A percentile compares a stretch with the other conserved stretches of the same genome.
These are phyloP conservation scores for Tricholoma flavovirens DNA, from an alignment of 768 basidiomycete species.

Conservation along the genomic window DNA sequence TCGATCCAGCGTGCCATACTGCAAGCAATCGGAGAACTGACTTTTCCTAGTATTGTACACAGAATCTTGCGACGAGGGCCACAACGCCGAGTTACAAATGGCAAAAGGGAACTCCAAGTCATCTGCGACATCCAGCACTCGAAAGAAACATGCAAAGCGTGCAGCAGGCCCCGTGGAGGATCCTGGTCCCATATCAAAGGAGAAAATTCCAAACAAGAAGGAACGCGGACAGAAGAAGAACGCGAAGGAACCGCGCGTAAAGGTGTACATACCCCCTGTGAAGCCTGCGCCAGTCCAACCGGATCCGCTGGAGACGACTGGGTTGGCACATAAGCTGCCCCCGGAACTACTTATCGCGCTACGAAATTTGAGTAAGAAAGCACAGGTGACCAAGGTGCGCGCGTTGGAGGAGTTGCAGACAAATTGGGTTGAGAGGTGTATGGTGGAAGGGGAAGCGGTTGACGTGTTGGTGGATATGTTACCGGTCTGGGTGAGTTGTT, in stretches of 20 bases:
- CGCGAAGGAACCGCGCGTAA: constrained; percentile 68
- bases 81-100: constrained; percentile 18
- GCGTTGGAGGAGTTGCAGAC: constrained; percentile 80
- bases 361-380: constrained; percentile 83
- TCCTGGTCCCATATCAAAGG: constrained; percentile 24
- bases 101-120: constrained; percentile 52
- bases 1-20: too few species aligned
- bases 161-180: constrained; percentile 37
- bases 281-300: constrained; percentile 69
- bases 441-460: constrained; percentile 33
- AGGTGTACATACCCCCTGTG: constrained; percentile 81
- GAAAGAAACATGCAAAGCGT: constrained; percentile 91
- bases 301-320: constrained; percentile 84
- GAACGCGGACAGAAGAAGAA: constrained; percentile 47
- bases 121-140: constrained; percentile 78
- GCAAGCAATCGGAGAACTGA: too few species aligned
- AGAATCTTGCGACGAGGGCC: too few species aligned
- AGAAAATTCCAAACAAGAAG: constrained; percentile 51
- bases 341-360: constrained; percentile 81
- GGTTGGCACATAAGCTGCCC: constrained; percentile 67
- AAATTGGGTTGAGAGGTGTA: constrained; percentile 57
- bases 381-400: constrained; percentile 73
- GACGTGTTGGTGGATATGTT: constrained; percentile 53
- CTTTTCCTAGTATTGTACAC: too few species aligned
- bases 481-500: constrained; percentile 79